Conservation (phyloP, 2,329 filamentous ascomycete species). For the Sporothrix euskadiensis region DNA sequence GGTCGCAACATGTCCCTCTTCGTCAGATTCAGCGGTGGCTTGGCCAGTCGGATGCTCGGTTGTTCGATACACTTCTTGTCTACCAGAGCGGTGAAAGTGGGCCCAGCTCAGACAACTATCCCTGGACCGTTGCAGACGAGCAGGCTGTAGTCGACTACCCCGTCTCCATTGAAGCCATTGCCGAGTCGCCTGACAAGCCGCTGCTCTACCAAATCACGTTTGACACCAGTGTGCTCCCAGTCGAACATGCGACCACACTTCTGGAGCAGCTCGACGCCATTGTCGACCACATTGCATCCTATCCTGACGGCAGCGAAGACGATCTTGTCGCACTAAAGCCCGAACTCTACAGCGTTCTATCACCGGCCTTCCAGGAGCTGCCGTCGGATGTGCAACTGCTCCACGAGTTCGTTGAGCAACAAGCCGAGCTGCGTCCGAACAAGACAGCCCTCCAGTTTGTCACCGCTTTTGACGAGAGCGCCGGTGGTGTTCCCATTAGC, state of each 20-base stretch:
- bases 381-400: slow-evolving; percentile 61
- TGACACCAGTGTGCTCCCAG: slow-evolving; percentile 63
- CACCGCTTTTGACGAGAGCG: slow-evolving; percentile 51
- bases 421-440: slow-evolving; percentile 56
- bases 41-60: slow-evolving; percentile 58
- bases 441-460: slow-evolving; percentile 76
- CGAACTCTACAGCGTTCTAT: slow-evolving; percentile 63
- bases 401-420: slow-evolving; percentile 75
- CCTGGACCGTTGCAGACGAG: slow-evolving; percentile 66
- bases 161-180: slow-evolving; percentile 77
- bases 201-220: slow-evolving; percentile 68
- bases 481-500: slow-evolving; percentile 43
- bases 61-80: slow-evolving; percentile 85
- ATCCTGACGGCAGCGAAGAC: slow-evolving; percentile 46
- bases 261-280: slow-evolving; percentile 70
- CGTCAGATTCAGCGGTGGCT: slow-evolving; percentile 71
- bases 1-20: slow-evolving; percentile 71
- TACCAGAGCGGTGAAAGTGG: slow-evolving; percentile 64
- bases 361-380: slow-evolving; percentile 60
- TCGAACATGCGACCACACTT: slow-evolving; percentile 65
- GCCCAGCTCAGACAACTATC: slow-evolving; percentile 27
- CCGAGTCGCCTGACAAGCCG: slow-evolving; percentile 39
- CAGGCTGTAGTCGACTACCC: slow-evolving; percentile 73
- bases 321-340: slow-evolving; percentile 41
- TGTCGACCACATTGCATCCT: slow-evolving; percentile 59